Evolutionary conservation across 2,329 filamentous ascomycete genomes (phyloP).

Genomic region (Coniosporium tulheliwenetii): DNA sequence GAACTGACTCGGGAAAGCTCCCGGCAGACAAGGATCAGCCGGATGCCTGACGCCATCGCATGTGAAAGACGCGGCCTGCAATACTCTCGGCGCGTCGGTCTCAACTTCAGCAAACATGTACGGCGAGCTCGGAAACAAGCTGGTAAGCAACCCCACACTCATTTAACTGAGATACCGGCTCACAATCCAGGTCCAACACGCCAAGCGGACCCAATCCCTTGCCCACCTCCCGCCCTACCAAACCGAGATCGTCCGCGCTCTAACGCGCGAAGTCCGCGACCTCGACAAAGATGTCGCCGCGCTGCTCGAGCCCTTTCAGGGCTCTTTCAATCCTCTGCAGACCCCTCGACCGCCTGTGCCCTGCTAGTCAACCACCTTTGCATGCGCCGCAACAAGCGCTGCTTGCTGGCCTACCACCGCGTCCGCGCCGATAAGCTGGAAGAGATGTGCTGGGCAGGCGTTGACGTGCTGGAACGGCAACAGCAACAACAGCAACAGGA

Average conservation of each 20-base stretch:
- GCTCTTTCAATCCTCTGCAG: constrained; percentile 67
- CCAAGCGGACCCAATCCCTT: constrained; percentile 83
- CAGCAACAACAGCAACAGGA: constrained; percentile 31
- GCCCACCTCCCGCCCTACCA: constrained; percentile 81
- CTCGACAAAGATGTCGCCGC: constrained; percentile 71
- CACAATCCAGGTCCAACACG: constrained; percentile 63
- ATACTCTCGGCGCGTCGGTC: too few species aligned
- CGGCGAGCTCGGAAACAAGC: constrained; percentile 72
- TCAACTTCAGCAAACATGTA: constrained; percentile 44
- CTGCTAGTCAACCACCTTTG: constrained; percentile 86
- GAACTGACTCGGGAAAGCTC: too few species aligned
- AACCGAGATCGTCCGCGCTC: constrained; percentile 73
- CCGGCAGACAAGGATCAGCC: too few species aligned
- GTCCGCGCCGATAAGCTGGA: constrained; percentile 84
- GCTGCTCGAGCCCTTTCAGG: constrained; percentile 68
- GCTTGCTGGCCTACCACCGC: constrained; percentile 83
- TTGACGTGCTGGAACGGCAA: constrained; percentile 60
- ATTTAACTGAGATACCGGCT: constrained; percentile 3
- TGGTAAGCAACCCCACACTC: constrained; percentile 37
- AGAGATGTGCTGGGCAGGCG: constrained; percentile 81
- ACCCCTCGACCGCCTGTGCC: constrained; percentile 74
- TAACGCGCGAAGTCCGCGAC: constrained; percentile 84
- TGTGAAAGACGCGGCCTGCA: too few species aligned
- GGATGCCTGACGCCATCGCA: too few species aligned
- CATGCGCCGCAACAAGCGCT: constrained; percentile 93